Percentiles rank a stretch among this genome's conserved stretches.
Evolutionary conservation across 2,329 filamentous ascomycete species (phyloP).

Genomic region (Talaromyces sp.): DNA sequence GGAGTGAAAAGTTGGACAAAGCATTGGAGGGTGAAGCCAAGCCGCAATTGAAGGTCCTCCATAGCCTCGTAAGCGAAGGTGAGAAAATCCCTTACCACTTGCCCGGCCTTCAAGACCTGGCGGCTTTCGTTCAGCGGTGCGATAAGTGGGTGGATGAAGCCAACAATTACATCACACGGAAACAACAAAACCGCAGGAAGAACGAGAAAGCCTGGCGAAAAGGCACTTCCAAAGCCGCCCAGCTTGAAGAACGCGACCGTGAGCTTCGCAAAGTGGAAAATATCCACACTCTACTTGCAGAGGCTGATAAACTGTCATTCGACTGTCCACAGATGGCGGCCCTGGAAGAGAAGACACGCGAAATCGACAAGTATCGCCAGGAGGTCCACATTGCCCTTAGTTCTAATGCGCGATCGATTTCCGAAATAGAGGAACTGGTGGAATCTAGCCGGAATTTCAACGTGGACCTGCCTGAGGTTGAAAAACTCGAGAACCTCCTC

Average conservation of each 20-base stretch:
- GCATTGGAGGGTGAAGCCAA: conserved; percentile 76
- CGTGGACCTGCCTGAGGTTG: conserved; percentile 84
- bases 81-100: conserved; percentile 93
- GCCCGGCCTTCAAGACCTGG: conserved; percentile 72
- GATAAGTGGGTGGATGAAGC: conserved; percentile 98
- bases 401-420: conserved; percentile 56
- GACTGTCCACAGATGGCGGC: conserved; percentile 86
- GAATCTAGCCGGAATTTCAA: conserved; percentile 86
- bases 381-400: conserved; percentile 68
- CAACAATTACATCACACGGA: conserved; percentile 90
- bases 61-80: conserved; percentile 80
- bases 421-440: conserved; percentile 83
- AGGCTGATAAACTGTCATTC: conserved; percentile 84
- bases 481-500: conserved; percentile 71
- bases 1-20: conserved; percentile 85
- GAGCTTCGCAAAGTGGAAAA: conserved; percentile 86
- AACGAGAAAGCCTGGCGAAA: conserved; percentile 83
- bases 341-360: conserved; percentile 76
- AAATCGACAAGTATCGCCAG: conserved; percentile 77
- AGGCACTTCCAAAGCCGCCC: conserved; percentile 64
- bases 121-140: conserved; percentile 88
- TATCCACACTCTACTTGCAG: conserved; percentile 74
- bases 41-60: conserved; percentile 79
- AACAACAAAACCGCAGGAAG: conserved; percentile 95
- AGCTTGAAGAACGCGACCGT: conserved; percentile 75